Conservation (phyloP, 2,329 filamentous ascomycete genomes). For the Fragosphaeria purpurea region DNA sequence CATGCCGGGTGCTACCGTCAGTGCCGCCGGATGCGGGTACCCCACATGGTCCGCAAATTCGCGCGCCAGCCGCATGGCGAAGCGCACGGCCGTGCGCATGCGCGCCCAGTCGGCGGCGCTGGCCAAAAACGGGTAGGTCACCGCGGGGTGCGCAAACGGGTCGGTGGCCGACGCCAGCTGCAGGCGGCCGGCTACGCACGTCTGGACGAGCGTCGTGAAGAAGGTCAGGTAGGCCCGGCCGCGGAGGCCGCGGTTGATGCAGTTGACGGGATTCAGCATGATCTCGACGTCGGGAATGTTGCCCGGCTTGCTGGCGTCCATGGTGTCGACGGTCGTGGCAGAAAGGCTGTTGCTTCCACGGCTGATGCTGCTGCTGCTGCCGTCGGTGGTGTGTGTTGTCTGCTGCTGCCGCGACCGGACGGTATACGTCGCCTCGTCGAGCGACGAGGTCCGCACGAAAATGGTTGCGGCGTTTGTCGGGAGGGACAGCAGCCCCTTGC, state of each 20-base stretch:
- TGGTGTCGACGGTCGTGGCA: conserved; percentile 7
- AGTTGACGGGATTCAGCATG: conserved; percentile 27
- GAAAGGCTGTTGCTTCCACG: too few relatives aligned
- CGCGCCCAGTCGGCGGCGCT: conserved; percentile 19
- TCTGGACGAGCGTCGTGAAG: conserved; percentile 20
- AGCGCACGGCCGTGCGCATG: conserved; percentile 19
- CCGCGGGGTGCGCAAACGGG: conserved; percentile 21
- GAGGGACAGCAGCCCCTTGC: conserved; percentile 17
- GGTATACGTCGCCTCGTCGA: conserved; percentile 20
- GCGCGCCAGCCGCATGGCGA: conserved; percentile 21
- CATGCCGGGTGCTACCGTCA: conserved; percentile 19
- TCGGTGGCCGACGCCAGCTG: conserved; percentile 24
- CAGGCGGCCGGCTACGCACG: conserved; percentile 20
- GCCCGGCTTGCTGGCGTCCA: conserved; percentile 11
- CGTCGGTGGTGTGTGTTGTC: too few relatives aligned
- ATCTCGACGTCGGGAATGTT: conserved; percentile 24
- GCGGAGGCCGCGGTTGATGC: conserved; percentile 23
- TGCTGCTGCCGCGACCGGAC: conserved; percentile 1
- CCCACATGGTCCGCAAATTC: conserved; percentile 17
- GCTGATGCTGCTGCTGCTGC: too few relatives aligned
- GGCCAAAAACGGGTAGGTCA: conserved; percentile 22
- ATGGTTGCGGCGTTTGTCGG: conserved; percentile 14
- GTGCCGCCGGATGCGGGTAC: conserved; percentile 17
- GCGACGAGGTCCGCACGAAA: conserved; percentile 17
- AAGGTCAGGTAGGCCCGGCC: conserved; percentile 16